A percentile compares a stretch with the other conserved stretches of the same genome.
Conservation (phyloP, 2,329 filamentous ascomycete genomes). For the Aspergillus phoenicis region DNA sequence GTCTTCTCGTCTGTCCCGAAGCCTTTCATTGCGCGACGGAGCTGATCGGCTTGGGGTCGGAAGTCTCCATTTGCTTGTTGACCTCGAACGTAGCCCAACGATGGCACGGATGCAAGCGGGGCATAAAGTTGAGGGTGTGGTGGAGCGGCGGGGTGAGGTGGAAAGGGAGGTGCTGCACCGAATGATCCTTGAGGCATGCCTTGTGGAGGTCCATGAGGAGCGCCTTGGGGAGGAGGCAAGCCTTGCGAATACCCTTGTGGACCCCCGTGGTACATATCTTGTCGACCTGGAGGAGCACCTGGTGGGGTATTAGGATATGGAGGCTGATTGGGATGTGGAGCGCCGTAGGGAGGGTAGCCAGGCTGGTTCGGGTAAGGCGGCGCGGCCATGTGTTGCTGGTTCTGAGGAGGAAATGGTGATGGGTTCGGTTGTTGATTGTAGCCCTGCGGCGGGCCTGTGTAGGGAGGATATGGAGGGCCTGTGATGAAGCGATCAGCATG, state of each 20-base stretch:
- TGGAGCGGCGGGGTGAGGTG: conserved; percentile 31
- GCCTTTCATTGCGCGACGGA: conserved; percentile 87
- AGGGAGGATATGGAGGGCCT: conserved; percentile 30
- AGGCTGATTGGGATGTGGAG: background rate
- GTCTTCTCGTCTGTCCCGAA: conserved; percentile 85
- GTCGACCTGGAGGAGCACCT: background rate
- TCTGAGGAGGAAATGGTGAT: background rate
- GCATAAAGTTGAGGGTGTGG: conserved; percentile 27
- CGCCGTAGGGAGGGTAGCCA: conserved; percentile 22
- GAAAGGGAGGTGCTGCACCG: background rate
- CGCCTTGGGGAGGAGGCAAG: conserved; percentile 9
- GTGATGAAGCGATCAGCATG: background rate
- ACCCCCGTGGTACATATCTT: background rate
- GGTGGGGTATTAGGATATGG: background rate
- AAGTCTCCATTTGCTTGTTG: conserved; percentile 70
- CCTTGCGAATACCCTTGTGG: background rate
- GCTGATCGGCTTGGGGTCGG: conserved; percentile 66
- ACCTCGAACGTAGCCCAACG: conserved; percentile 72
- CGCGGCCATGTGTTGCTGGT: background rate
- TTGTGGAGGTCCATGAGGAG: conserved; percentile 29
- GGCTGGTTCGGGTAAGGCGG: background rate
- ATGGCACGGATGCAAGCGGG: conserved; percentile 61
- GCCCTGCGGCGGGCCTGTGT: background rate
- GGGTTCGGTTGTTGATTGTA: background rate
- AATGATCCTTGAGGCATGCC: background rate